Percentiles rank a stretch among this genome's conserved stretches.
Conservation (phyloP, 1,284 basidiomycete genomes). For the Leccinum pachyderme region DNA sequence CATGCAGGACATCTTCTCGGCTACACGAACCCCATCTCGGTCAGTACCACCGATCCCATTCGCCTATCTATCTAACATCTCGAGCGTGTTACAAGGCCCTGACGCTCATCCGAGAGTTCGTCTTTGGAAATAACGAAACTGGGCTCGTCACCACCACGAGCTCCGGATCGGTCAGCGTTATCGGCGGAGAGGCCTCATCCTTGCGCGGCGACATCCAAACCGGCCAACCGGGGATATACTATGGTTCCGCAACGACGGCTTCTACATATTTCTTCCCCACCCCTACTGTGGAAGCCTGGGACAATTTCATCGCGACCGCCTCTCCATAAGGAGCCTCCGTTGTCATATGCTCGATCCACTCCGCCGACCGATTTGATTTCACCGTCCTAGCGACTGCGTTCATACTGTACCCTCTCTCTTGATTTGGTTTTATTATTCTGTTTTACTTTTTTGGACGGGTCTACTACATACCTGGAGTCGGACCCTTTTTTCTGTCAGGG, state of each 20-base stretch:
- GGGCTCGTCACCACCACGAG: constrained; percentile 43
- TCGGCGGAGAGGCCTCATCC: constrained; percentile 52
- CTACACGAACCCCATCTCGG: constrained; percentile 46
- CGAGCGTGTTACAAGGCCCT: constrained; percentile 46
- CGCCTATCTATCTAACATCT: neutral
- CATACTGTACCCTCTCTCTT: neutral
- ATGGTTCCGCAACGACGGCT: constrained; percentile 46
- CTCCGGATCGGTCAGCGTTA: constrained; percentile 34
- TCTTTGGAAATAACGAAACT: constrained; percentile 52
- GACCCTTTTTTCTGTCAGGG: neutral
- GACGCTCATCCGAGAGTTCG: constrained; percentile 57
- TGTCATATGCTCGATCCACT: neutral
- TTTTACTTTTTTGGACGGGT: neutral
- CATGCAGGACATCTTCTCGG: constrained; percentile 61
- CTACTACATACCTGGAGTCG: neutral
- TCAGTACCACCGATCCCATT: constrained; percentile 33
- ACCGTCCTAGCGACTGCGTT: neutral
- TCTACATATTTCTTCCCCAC: constrained; percentile 52
- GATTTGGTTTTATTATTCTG: neutral
- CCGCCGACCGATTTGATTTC: neutral
- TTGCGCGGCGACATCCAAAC: constrained; percentile 45
- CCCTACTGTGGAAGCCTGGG: constrained; percentile 58
- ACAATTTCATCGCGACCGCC: constrained; percentile 36
- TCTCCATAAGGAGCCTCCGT: neutral
- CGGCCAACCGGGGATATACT: constrained; percentile 53